Evolutionary conservation across 1,139 yeast species (phyloP), one percentile per base, ranked within the genome.

Genomic region (Insectozyma bohioensis): DNA sequence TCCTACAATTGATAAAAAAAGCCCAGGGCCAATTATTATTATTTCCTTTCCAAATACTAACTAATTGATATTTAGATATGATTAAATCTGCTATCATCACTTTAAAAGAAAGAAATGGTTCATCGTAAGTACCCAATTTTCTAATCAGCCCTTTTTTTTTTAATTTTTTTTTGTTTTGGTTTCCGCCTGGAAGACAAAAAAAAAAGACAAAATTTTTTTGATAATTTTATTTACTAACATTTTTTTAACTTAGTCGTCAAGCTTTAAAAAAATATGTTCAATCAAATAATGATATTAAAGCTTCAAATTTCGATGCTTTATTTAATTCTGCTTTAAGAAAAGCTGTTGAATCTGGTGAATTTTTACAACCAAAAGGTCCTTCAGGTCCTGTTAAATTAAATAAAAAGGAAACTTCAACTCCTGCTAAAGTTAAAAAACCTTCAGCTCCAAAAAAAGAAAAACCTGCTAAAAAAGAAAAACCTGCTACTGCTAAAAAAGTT

Each of bases 321-420:
- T 84, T 87, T 71, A 87, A 86, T 59, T 53, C 75, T 32, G 92
- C 95, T 22, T 69, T 87, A 52, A 80, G 82, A 67, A 83, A 80
- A 56, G 95, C 95, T 41, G 94, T 87, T 42, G 80, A 75, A 38
- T 58, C 76, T 17, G 95, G 87, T 33, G 85, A 78, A 36, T 84
- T 88, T 50, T 60, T 75, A 30, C 95, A 85, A 63, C 95, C 95
- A 55, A 87, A 86, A 68, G 96, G 95, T 40, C 79, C 87, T 12
- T 77, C 85, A 18, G 88, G 88, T 28, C 83, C 87, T 19, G 78
- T 81, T 45, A 81, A 81, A 61, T 60, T 79, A 45, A 70, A 67
- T 51, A 77, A 76, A 67, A 58, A 61, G 49, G 63, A 54, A 31
- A 34, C 31, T 20, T 20, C 30, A 14, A 13, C 30, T 12, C 24